phyloP scores from a whole-genome alignment of 2,329 filamentous ascomycete species.

The Colletotrichum agaves region DNA sequence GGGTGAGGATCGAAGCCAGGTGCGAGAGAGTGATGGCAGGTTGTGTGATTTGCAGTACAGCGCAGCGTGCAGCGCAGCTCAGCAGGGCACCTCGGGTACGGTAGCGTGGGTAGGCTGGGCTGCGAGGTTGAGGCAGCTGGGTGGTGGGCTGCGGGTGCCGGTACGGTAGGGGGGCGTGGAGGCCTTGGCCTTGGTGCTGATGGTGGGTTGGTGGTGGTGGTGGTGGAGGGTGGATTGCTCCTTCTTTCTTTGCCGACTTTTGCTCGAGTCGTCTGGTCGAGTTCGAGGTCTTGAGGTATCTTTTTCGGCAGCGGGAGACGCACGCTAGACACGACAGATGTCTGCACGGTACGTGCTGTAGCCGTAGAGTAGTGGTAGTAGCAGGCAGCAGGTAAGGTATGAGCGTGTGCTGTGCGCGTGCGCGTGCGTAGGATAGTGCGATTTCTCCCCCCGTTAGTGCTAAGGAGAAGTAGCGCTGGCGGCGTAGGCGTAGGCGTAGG shows the following conservation, averaged over 20 bases:
- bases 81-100: slow-evolving; percentile 10
- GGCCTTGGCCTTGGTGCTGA: slow-evolving; percentile 16
- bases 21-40: slow-evolving; percentile 4
- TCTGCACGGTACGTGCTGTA: not conserved
- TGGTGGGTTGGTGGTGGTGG: slow-evolving; percentile 9
- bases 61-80: slow-evolving; percentile 8
- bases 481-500: not conserved
- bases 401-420: slow-evolving; percentile 8
- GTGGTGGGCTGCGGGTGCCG: slow-evolving; percentile 11
- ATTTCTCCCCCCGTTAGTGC: not conserved
- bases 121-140: slow-evolving; percentile 2
- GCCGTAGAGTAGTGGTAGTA: not conserved
- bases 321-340: not conserved
- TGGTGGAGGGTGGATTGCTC: not conserved
- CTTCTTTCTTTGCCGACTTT: slow-evolving; percentile 8
- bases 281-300: not conserved
- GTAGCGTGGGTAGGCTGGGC: slow-evolving; percentile 12
- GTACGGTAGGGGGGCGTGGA: slow-evolving; percentile 24
- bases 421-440: slow-evolving; percentile 10
- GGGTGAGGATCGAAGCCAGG: not conserved
- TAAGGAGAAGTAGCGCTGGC: slow-evolving; percentile 12
- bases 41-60: slow-evolving; percentile 6
- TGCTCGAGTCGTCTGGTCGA: slow-evolving; percentile 11
- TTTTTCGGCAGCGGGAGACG: not conserved
- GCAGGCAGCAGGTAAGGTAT: slow-evolving; percentile 8